These are phyloP conservation scores for Cryoendolithus antarcticus DNA, from an alignment of 2,329 filamentous ascomycete genomes.

Conservation along the genomic window DNA sequence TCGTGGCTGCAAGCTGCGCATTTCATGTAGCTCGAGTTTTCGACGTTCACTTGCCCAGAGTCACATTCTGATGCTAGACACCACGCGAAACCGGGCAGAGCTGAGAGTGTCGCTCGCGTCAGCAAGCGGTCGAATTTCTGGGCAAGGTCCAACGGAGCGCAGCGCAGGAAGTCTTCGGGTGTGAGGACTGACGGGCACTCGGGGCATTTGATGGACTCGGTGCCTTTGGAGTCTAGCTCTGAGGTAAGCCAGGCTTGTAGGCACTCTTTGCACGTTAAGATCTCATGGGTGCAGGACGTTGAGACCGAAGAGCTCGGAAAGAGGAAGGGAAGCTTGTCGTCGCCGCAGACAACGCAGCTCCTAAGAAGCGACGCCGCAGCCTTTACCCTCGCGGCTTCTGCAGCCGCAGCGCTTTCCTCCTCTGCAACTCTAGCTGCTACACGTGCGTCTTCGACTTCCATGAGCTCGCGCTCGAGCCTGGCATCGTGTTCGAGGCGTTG, in stretches of 20 bases:
- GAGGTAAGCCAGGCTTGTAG: conserved; percentile 27
- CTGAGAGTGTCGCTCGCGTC: conserved; percentile 32
- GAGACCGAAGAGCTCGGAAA: too few relatives aligned
- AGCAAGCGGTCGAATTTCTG: conserved; percentile 35
- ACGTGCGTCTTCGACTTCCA: too few relatives aligned
- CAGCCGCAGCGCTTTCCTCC: too few relatives aligned
- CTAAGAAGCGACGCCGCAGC: too few relatives aligned
- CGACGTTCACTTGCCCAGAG: conserved; percentile 39
- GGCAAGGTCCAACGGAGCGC: conserved; percentile 34
- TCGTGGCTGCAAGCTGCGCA: conserved; percentile 25
- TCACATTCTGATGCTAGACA: conserved; percentile 39
- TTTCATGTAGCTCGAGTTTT: conserved; percentile 28
- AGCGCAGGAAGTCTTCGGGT: conserved; percentile 34
- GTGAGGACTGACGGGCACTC: conserved; percentile 35
- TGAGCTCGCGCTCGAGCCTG: too few relatives aligned
- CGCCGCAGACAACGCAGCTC: too few relatives aligned
- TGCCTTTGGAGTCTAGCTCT: conserved; percentile 26
- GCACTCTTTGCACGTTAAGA: conserved; percentile 26
- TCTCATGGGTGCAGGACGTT: conserved; percentile 21
- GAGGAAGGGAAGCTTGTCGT: too few relatives aligned
- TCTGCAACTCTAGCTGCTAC: too few relatives aligned
- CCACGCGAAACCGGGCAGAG: conserved; percentile 38
- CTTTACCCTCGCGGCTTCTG: too few relatives aligned
- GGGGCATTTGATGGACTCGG: conserved; percentile 41
- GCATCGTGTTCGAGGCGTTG: too few relatives aligned